Evolutionary conservation across 768 basidiomycete genomes (phyloP).

Genomic region (Phaffia australis): DNA sequence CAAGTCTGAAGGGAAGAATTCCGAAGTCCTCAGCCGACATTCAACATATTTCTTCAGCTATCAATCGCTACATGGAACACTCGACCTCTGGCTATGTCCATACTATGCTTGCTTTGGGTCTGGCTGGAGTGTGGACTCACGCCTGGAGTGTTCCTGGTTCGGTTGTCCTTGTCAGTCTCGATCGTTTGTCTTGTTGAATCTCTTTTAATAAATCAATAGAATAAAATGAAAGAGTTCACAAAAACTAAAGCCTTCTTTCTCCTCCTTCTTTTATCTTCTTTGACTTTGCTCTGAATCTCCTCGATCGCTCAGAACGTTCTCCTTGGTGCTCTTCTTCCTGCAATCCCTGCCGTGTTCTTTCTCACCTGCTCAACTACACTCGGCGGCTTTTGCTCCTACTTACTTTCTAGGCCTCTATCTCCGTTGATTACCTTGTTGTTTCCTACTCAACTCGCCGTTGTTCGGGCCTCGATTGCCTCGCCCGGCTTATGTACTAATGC

Average conservation of each 20-base stretch:
- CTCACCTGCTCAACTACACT: conserved; percentile 75
- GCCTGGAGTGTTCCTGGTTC: conserved; percentile 95
- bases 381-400: conserved; percentile 70
- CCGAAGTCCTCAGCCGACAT: conserved; percentile 24
- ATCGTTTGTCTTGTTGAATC: conserved; percentile 3
- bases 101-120: conserved; percentile 67
- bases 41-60: conserved; percentile 15
- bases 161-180: conserved; percentile 54
- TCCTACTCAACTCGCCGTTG: conserved; percentile 74
- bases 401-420: conserved; percentile 69
- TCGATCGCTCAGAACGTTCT: conserved; percentile 64
- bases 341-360: conserved; percentile 65
- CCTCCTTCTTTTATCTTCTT: not conserved
- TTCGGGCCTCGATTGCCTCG: conserved; percentile 60
- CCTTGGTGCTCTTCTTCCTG: conserved; percentile 74
- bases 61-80: conserved; percentile 20
- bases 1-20: not conserved
- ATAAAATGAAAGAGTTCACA: too few species aligned
- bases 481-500: conserved; percentile 10
- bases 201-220: too few species aligned
- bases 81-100: conserved; percentile 42
- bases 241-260: too few species aligned
- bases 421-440: conserved; percentile 71
- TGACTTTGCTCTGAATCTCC: not conserved
- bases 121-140: conserved; percentile 87